phyloP scores from a whole-genome alignment of 495 filamentous ascomycete species.

The Sordaria brevicollis region DNA sequence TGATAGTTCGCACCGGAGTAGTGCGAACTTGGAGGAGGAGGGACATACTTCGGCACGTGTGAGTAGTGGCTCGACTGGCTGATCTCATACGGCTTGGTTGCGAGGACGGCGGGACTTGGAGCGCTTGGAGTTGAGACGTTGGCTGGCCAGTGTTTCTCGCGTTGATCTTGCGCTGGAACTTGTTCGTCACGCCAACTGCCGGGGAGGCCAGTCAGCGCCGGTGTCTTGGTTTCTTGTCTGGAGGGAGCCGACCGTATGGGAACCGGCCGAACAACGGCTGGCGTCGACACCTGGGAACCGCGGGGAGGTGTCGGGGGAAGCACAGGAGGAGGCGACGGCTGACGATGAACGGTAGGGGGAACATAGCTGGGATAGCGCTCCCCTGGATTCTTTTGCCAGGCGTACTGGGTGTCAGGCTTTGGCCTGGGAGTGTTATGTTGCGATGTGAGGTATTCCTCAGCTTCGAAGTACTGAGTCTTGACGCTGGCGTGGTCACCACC shows the following conservation, averaged over 20 bases:
- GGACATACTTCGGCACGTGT: too few relatives aligned
- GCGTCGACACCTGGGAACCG: not conserved
- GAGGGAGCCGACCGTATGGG: not conserved
- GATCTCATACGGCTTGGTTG: too few relatives aligned
- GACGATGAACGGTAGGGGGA: not conserved
- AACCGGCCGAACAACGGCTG: not conserved
- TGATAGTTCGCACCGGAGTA: too few relatives aligned
- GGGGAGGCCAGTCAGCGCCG: not conserved
- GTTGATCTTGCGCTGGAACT: not conserved
- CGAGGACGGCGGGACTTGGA: accelerated
- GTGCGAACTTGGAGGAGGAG: too few relatives aligned
- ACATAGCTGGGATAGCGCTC: not conserved
- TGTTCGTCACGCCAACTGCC: not conserved
- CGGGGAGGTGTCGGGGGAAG: not conserved
- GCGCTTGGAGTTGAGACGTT: not conserved
- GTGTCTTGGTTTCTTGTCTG: not conserved
- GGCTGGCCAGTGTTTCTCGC: not conserved
- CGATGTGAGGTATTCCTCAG: not conserved
- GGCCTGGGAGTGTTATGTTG: not conserved
- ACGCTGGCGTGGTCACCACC: accelerated
- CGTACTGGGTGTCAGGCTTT: accelerated
- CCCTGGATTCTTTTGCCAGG: accelerated
- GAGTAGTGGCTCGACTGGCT: too few relatives aligned
- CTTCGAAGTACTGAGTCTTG: not conserved
- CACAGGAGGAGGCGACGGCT: accelerated